Base-by-base conservation (phyloP, 176 grass and related monocot species). In the Eragrostis nindensis region DNA sequence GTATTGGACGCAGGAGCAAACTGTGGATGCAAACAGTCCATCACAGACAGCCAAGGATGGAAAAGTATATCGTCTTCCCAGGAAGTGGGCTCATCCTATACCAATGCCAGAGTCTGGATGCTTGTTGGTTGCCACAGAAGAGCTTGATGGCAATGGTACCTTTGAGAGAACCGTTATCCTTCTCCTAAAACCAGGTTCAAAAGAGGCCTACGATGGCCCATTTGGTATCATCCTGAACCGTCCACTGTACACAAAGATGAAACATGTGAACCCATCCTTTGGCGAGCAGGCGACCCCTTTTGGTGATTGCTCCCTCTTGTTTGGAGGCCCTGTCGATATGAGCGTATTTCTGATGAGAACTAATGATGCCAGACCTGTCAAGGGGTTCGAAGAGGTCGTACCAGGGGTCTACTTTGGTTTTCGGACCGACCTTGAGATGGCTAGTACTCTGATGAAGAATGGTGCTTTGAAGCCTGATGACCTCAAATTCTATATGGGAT, bases 191-290 rank as follows among this genome's bases (percentile, higher is more conserved):
- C 46, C 83, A 47, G 93, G 93, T 57, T 93, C 93, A 27, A 85
- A 48, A 89, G 83, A 87, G 44, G 86, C 84, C 46, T 80, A 85
- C 53, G 88, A 89, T 6, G 79, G 90, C 9, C 97, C 93, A 21
- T 84, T 99, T 26, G 93, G 97, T 74, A 40, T 99, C 84, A 96
- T 96, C 52, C 84, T 97, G 66, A 97, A 93, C 39, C 88, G 86
- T 42, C 94, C 94, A 12, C 84, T 93, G 15, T 88, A 93, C 77
- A 88, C 89, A 9, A 95, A 89, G 61, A 93, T 95, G 85, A 95
- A 90, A 38, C 87, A 99, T 44, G 86, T 90, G 45, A 87, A 91
- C 17, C 80, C 82, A 74, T 84, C 82, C 65, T 89, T 93, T 38
- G 21, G 57, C 14, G 70, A 90, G 66, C 82, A 93, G 6, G 73